These are phyloP conservation scores for Escallonia rubra DNA, from an alignment of 129 eudicot species.

Conservation along the genomic window DNA sequence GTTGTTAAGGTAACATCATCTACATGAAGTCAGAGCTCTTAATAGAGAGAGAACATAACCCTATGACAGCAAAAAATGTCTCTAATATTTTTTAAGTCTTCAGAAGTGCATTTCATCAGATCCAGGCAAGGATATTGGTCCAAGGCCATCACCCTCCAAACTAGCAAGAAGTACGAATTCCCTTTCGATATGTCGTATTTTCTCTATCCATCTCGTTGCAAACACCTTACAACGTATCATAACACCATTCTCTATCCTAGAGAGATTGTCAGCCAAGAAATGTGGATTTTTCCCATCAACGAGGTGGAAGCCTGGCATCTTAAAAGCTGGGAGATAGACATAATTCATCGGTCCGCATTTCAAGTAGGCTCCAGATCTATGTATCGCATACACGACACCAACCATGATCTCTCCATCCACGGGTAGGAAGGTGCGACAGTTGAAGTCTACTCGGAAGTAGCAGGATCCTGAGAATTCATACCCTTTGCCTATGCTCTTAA, in stretches of 20 bases:
- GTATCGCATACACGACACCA: slow-evolving; percentile 41
- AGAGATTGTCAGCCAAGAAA: slow-evolving; percentile 41
- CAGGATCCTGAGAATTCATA: slow-evolving; percentile 6
- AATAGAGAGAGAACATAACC: too few relatives aligned
- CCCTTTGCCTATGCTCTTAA: slow-evolving; percentile 45
- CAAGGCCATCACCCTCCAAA: slow-evolving; percentile 57
- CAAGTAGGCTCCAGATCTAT: slow-evolving; percentile 39
- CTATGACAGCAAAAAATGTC: too few relatives aligned
- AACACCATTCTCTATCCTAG: slow-evolving; percentile 60
- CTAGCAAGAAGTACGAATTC: slow-evolving; percentile 51
- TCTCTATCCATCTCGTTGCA: slow-evolving; percentile 50
- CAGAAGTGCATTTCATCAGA: slow-evolving; percentile 49
- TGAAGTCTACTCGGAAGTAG: slow-evolving; percentile 36
- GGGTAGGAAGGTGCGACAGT: slow-evolving; percentile 58
- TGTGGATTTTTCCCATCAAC: slow-evolving; percentile 31
- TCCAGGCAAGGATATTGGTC: slow-evolving; percentile 64
- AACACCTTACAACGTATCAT: slow-evolving; percentile 46
- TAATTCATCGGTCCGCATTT: slow-evolving; percentile 61
- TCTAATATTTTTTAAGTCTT: neutral
- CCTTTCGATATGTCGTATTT: slow-evolving; percentile 10
- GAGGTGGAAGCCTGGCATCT: slow-evolving; percentile 56
- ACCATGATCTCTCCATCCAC: slow-evolving; percentile 48
- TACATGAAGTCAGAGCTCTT: too few relatives aligned
- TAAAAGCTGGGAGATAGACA: slow-evolving; percentile 40
- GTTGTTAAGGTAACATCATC: too few relatives aligned